Evolutionary conservation across 2,329 filamentous ascomycete genomes (phyloP).

Genomic region (Penicillium sp.): DNA sequence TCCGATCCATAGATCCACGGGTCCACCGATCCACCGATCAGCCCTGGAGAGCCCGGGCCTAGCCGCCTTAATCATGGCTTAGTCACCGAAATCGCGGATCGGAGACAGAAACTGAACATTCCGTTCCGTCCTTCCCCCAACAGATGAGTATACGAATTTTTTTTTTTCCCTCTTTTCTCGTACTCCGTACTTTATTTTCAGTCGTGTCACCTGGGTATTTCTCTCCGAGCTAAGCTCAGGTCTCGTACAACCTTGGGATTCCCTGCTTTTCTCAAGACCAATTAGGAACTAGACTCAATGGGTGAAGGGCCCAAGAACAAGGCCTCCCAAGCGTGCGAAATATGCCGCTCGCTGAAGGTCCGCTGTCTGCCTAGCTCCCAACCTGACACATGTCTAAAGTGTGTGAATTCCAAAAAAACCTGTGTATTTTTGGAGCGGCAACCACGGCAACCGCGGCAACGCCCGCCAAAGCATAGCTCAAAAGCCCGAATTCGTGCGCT

Average conservation of each 20-base stretch:
- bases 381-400: neutral
- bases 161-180: neutral
- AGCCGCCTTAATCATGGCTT: neutral
- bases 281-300: neutral
- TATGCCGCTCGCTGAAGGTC: constrained; percentile 2
- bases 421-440: constrained; percentile 1
- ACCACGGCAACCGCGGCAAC: neutral
- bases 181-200: neutral
- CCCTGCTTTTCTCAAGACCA: neutral
- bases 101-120: neutral
- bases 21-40: neutral
- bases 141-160: neutral
- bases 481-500: neutral
- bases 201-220: neutral
- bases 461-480: neutral
- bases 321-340: neutral
- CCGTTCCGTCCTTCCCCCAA: neutral
- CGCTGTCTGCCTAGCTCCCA: neutral
- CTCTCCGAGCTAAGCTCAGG: neutral
- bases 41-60: neutral
- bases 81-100: constrained; percentile 2
- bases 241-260: neutral
- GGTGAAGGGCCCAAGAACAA: neutral
- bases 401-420: neutral
- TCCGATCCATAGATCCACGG: neutral